Conservation (phyloP, 805 yeast species). For the Teunomyces kruisii region DNA sequence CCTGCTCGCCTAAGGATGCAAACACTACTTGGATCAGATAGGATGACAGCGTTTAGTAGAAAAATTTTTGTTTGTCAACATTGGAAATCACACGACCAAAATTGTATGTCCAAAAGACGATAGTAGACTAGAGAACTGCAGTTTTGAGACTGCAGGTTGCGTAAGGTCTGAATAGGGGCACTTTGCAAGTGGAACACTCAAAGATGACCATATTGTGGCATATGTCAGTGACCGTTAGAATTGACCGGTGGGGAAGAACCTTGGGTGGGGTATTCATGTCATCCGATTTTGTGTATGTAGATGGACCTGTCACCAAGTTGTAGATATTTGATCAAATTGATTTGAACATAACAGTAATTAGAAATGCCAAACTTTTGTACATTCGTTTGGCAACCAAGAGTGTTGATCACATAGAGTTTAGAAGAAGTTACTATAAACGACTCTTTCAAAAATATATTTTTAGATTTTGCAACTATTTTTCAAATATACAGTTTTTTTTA, state of each 20-base stretch:
- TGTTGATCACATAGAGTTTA: neutral
- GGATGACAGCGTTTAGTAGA: conserved; percentile 2
- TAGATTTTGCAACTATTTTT: neutral
- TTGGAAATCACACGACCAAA: conserved; percentile 1
- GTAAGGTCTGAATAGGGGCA: neutral
- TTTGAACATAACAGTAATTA: too few relatives aligned
- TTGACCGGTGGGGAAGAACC: too few relatives aligned
- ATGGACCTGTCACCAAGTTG: too few relatives aligned
- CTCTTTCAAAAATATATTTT: neutral
- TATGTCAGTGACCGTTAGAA: too few relatives aligned
- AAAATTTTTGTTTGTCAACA: conserved; percentile 3
- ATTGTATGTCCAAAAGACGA: neutral
- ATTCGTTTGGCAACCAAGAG: too few relatives aligned
- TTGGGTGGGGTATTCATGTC: too few relatives aligned
- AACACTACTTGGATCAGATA: conserved; percentile 3
- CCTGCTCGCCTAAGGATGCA: conserved; percentile 3
- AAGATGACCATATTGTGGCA: too few relatives aligned
- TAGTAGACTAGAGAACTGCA: neutral
- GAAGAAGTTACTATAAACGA: neutral
- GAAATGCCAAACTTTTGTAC: too few relatives aligned
- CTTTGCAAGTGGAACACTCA: too few relatives aligned
- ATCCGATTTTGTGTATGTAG: too few relatives aligned
- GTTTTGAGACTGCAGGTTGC: neutral
- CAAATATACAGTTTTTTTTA: conserved; percentile 10
- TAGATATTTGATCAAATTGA: too few relatives aligned